Conservation (phyloP, 2,329 filamentous ascomycete genomes). For the Ceratocystis harringtonii region DNA sequence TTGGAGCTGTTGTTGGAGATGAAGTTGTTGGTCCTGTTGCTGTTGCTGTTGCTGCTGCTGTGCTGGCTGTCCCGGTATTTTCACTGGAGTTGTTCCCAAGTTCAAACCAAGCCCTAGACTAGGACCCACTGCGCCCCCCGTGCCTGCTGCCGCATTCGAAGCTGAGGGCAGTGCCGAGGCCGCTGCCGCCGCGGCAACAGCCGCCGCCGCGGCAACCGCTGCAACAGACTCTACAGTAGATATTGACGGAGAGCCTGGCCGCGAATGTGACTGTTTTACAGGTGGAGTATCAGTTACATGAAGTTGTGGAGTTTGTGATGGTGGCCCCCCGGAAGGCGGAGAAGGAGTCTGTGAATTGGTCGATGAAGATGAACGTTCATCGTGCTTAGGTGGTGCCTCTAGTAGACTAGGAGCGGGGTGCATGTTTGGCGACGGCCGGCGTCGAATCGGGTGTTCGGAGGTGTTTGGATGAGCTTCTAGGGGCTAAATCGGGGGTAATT, state of each 20-base stretch:
- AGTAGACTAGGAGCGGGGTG: slow-evolving; percentile 28
- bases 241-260: neutral
- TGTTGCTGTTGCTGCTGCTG: neutral
- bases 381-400: slow-evolving; percentile 23
- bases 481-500: neutral
- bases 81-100: neutral
- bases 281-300: slow-evolving; percentile 21
- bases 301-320: slow-evolving; percentile 11
- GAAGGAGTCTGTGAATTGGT: slow-evolving; percentile 13
- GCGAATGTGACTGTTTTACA: slow-evolving; percentile 9
- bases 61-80: neutral
- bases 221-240: neutral
- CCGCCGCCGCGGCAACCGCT: neutral
- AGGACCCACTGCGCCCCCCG: neutral
- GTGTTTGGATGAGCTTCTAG: neutral
- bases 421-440: slow-evolving; percentile 21
- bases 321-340: neutral
- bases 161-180: neutral
- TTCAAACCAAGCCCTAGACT: neutral
- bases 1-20: neutral
- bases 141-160: neutral
- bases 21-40: neutral
- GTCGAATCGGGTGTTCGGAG: neutral
- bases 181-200: neutral
- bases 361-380: slow-evolving; percentile 19